Percentiles rank a stretch among this genome's conserved stretches.
Evolutionary conservation across 441 rosid genomes (phyloP).

Genomic region (Rhodomyrtus psidioides): DNA sequence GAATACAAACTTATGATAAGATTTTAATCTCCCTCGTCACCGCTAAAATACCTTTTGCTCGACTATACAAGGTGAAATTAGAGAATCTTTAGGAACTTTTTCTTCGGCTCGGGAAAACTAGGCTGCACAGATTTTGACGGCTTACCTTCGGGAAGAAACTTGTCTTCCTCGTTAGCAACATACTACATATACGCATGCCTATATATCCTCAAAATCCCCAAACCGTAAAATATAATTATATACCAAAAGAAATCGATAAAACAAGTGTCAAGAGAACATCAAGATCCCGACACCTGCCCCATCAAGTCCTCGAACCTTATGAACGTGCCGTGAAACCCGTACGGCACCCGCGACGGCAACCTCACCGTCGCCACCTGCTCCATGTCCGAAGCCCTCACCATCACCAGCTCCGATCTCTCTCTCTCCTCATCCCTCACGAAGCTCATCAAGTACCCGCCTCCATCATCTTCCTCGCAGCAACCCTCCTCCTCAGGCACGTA

Average conservation of each 20-base stretch:
- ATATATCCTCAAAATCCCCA: background rate
- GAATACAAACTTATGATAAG: background rate
- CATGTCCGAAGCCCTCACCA: slow-evolving; percentile 39
- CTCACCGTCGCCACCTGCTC: slow-evolving; percentile 34
- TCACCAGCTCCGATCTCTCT: slow-evolving; percentile 43
- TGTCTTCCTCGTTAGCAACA: background rate
- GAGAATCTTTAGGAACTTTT: background rate
- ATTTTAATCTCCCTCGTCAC: background rate
- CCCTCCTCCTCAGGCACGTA: slow-evolving; percentile 19
- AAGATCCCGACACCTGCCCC: slow-evolving; percentile 6
- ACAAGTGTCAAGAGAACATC: background rate
- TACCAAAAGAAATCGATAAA: background rate
- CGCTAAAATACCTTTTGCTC: background rate
- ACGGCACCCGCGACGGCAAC: slow-evolving; percentile 60
- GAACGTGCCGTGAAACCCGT: slow-evolving; percentile 76
- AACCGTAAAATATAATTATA: background rate
- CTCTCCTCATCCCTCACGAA: slow-evolving; percentile 51
- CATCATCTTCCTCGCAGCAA: slow-evolving; percentile 13
- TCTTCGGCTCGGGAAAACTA: too few species aligned
- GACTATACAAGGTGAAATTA: background rate
- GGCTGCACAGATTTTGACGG: background rate
- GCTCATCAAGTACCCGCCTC: slow-evolving; percentile 43
- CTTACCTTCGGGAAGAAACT: background rate
- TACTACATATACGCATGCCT: background rate
- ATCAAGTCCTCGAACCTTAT: slow-evolving; percentile 31